These are phyloP conservation scores for Stephanodiscus triporus DNA, from an alignment of 108 stramenopile species.

Conservation along the genomic window DNA sequence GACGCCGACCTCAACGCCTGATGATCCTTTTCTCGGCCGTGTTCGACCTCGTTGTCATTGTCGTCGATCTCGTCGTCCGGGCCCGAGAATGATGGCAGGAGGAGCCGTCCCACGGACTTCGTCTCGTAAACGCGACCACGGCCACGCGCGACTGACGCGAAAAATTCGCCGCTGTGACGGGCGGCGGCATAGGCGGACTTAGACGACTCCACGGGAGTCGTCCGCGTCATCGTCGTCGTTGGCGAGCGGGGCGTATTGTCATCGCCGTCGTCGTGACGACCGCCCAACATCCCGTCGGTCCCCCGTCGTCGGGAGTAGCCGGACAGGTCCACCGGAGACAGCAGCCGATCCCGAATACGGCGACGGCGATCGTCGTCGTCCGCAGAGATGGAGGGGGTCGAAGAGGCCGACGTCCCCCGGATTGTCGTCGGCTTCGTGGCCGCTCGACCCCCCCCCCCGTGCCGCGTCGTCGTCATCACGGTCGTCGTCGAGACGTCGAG, in stretches of 20 bases:
- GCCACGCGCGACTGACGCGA: no score
- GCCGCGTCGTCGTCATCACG: not conserved
- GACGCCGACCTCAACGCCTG: no score
- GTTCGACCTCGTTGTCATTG: not conserved
- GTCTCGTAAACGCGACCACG: no score
- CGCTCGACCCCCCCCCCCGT: not conserved
- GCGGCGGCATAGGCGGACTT: no score
- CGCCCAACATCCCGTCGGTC: no score
- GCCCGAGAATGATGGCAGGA: conserved; percentile 3
- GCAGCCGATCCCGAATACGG: not conserved
- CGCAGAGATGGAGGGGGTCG: no score
- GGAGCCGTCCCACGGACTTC: not conserved
- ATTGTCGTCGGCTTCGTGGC: not conserved
- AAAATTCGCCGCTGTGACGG: no score
- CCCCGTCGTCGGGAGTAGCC: not conserved
- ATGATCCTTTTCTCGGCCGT: no score
- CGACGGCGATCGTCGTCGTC: not conserved
- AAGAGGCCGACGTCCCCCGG: not conserved
- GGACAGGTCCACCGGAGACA: not conserved
- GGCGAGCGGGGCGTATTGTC: no score
- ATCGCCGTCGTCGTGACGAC: no score
- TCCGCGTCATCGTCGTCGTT: no score
- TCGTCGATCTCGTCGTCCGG: conserved; percentile 1
- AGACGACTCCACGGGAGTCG: no score
- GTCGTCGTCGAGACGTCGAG: not conserved